Base-by-base conservation (phyloP, 2,329 filamentous ascomycete species). In the Didymella glomerata region DNA sequence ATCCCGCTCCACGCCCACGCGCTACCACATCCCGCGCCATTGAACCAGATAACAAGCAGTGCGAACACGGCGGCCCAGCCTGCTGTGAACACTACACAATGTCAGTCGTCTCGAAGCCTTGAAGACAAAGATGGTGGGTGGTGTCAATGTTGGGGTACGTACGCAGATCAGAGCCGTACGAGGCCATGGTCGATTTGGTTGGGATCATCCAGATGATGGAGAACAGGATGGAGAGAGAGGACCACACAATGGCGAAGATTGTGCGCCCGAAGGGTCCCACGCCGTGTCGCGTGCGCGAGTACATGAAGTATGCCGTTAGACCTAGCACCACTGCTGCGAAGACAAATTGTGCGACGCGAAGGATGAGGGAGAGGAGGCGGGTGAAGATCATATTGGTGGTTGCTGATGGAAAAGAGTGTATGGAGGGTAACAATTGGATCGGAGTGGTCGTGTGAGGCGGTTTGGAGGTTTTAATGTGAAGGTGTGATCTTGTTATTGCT, bases 211-310 rank as follows among this genome's bases (percentile, higher is more conserved):
- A 91, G 62, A 93, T 74, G 25, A 93, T 77, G 5, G 86, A 82
- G n/a, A 91, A 80, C 40, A 93, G 75, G 54, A 93, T 86, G 13
- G 88, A 86, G 18, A 93, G 70, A 20, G 83, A 88, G 2, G 91
- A 88, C 38, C 93, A 83, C 18, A 91, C 85, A 70, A 90, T 85
- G 45, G 89, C 86, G 80, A 92, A 93, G 78, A 93, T 91, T 79
- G 89, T 88, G 56, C 90, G 87, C 34, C 83, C 87, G 38, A 85
- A 78, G 18, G 82, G 78, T 82, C 85, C 88, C 59, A 81, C 76
- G 52, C 82, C 81, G 34, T 80, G 75, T 32, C 79, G 64, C 22
- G 62, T 60, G 54, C 63, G 53, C 40, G 59, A 48, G 48, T 70
- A 41, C 22, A 71, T 47, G 64, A 73, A 72, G 54, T 68, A 61